These are phyloP conservation scores for Backusella tuberculispora DNA, from an alignment of 192 early-diverging fungal genomes.

Conservation along the genomic window DNA sequence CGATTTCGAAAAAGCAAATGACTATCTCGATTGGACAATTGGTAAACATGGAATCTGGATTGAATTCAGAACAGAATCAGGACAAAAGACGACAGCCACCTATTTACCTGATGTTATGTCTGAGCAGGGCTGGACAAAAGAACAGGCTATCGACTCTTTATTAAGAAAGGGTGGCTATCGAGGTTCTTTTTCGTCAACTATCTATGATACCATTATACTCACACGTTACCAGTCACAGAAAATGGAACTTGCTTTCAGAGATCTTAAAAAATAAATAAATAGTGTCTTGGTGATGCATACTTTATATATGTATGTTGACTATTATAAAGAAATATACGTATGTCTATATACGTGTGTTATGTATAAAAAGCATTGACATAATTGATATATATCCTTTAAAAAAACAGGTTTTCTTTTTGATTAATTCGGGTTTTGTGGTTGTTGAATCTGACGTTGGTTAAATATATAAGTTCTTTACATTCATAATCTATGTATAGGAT, in stretches of 20 bases:
- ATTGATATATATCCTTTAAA: no score
- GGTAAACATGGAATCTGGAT: slow-evolving; percentile 96
- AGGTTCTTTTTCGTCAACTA: slow-evolving; percentile 60
- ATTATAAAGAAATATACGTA: not conserved
- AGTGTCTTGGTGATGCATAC: no score
- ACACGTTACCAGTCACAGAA: slow-evolving; percentile 88
- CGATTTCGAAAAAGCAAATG: slow-evolving; percentile 78
- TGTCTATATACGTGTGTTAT: no score
- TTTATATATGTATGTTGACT: no score
- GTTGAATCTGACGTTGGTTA: no score
- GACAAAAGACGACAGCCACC: slow-evolving; percentile 71
- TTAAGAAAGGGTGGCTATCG: slow-evolving; percentile 85
- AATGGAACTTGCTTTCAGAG: slow-evolving; percentile 34
- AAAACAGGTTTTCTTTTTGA: no score
- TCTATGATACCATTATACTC: slow-evolving; percentile 65
- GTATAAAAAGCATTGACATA: no score
- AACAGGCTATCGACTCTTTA: slow-evolving; percentile 83
- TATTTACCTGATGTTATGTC: slow-evolving; percentile 89
- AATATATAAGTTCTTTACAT: no score
- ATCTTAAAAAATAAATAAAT: not conserved
- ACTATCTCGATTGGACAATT: slow-evolving; percentile 88
- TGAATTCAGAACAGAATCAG: slow-evolving; percentile 65
- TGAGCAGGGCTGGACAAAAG: slow-evolving; percentile 91
- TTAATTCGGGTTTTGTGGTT: no score
- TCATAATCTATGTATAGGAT: no score